Evolutionary conservation across 75 land plant species (phyloP), one percentile per base, ranked within the genome.

Genomic region (Isoetes taiwanensis): DNA sequence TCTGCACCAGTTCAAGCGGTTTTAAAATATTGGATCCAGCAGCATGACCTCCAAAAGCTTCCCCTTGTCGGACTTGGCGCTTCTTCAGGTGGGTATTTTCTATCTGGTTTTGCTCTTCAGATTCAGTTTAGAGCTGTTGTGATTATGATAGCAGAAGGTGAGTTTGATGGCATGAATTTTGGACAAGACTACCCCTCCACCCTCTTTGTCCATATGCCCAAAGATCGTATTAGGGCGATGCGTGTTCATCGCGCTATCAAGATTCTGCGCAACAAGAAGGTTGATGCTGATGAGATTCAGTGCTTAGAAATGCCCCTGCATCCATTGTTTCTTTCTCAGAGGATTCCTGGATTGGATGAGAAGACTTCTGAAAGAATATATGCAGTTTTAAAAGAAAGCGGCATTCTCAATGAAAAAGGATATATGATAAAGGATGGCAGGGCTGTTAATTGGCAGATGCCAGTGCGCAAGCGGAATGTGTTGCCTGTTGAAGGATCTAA

Each of bases 121-220:
- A 56, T 80, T 63, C 64, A 40, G 17, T 90, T 90, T 37, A 63
- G 59, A 27, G 66, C 87, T 33, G 62, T 86, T 20, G 59, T 67
- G 32, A 31, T 82, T 14, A 78, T 86, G 84, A 83, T 90, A 64
- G 75, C 93, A 11, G 78, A 80, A 58, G 93, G 82, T 0, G 16
- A 72, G 32, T 82, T 80, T 57, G 54, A 58, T 32, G 52, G 37
- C 0, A 59, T 70, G 60, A 64, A 73, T 25, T 30, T 70, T 0
- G 35, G 34, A 21, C 40, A 16, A 12, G 57, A 64, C 14, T 90
- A 82, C 48, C 97, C 97, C n/a, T 75, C 97, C 16, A 80, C 87
- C 0, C 78, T 90, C 20, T 90, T 90, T 65, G 87, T 86, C 21
- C 93, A 86, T 57, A 90, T 90, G 97, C 85, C 88, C 19, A 82